Evolutionary conservation across 106 monocot species (phyloP), one percentile per base, ranked within the genome.

Genomic region (Dendrobium catenatum): DNA sequence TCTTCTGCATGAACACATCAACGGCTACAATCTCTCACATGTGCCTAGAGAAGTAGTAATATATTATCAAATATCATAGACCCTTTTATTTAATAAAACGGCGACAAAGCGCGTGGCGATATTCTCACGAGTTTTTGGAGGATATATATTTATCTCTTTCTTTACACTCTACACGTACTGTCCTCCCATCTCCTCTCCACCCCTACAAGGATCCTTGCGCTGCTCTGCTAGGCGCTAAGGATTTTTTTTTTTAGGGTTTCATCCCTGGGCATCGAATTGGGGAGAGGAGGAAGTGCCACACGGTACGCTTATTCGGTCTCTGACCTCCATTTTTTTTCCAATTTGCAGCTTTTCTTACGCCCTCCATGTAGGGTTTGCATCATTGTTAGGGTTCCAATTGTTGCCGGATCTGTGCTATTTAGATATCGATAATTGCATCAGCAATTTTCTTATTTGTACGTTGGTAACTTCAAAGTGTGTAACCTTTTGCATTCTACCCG

Each of bases 241-340:
- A 19, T 43, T 3, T 0, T 26, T 6, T 6, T 76, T 76, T 26
- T 49, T 76, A 43, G 42, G 40, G 42, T 43, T 74, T 76, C 49
- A 76, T 48, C 13, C 49, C 49, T 26, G 48, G 48, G 74, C 15
- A 42, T 74, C 42, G 73, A 19, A 42, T 73, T 31, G 40, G 42
- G 74, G 5, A 7, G 74, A 16, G 74, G 43, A 74, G 74, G 43
- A 18, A 2, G 18, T n/a, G 4, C 3, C 26, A 48, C 49, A 24
- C n/a, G 76, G 76, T 76, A 49, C 76, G 22, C 49, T 42, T 49
- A 51, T 76, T 46, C 31, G 75, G 29, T 18, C 55, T 54, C 41
- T 41, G 26, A 6, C 22, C 74, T 11, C 31, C 80, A 22, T 47
- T 29, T 9, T 18, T 18, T 27, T 20, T 4, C 11, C 59, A 5